Conservation (phyloP, 257 asterid genomes). For the Solanum paucissectum region DNA sequence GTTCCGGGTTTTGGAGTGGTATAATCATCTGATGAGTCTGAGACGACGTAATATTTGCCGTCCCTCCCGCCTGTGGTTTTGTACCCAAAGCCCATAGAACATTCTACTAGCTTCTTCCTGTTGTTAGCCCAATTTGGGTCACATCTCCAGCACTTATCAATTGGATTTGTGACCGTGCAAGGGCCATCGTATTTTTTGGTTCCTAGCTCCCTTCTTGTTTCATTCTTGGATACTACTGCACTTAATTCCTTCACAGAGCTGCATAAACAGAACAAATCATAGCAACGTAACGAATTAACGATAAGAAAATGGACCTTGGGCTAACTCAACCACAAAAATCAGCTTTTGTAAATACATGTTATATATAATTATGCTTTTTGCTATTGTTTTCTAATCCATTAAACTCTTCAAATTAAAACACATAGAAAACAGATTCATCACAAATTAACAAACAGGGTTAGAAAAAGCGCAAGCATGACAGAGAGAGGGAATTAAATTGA, state of each 20-base stretch:
- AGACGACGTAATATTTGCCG: constrained; percentile 10
- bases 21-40: constrained; percentile 13
- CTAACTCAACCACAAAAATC: not conserved
- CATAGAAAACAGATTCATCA: not conserved
- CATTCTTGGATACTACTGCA: not conserved
- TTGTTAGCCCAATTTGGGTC: constrained; percentile 19
- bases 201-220: constrained; percentile 33
- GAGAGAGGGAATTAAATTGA: not conserved
- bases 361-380: no score
- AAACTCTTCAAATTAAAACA: not conserved
- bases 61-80: constrained; percentile 19
- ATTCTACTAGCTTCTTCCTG: constrained; percentile 19
- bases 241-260: constrained; percentile 14
- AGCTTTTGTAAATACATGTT: no score
- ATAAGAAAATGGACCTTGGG: not conserved
- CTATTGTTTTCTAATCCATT: not conserved
- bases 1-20: constrained; percentile 23
- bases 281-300: not conserved
- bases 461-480: no score
- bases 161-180: constrained; percentile 49
- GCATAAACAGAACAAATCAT: not conserved
- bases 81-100: constrained; percentile 24
- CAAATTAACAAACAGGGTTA: not conserved
- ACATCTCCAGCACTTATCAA: constrained; percentile 31
- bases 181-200: constrained; percentile 18